phyloP scores from a whole-genome alignment of 2,329 filamentous ascomycete species.

The Davidsoniella virescens region DNA sequence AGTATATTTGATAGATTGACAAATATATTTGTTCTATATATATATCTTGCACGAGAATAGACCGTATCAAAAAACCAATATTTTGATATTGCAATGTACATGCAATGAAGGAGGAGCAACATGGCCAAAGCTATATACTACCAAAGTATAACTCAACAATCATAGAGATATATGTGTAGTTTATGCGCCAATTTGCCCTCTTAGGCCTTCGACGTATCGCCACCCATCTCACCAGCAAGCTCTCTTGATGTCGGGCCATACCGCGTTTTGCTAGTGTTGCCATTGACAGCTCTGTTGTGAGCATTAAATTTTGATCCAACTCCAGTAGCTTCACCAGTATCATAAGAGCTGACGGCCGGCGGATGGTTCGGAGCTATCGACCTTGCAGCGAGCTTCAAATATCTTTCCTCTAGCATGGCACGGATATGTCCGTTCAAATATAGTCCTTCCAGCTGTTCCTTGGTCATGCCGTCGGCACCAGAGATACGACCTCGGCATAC shows the following conservation, averaged over 20 bases:
- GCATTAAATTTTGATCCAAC: background rate
- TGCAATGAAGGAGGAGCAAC: too few relatives aligned
- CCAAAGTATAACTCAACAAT: too few relatives aligned
- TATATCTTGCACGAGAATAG: too few relatives aligned
- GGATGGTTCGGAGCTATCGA: slow-evolving; percentile 22
- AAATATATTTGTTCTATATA: too few relatives aligned
- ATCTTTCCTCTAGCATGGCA: slow-evolving; percentile 32
- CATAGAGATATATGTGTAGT: too few relatives aligned
- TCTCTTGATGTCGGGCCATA: slow-evolving; percentile 37
- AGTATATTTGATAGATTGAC: too few relatives aligned
- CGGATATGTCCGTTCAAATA: slow-evolving; percentile 49
- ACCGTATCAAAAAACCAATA: too few relatives aligned
- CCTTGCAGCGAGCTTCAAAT: slow-evolving; percentile 7
- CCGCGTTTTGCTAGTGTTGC: slow-evolving; percentile 15
- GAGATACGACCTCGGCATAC: slow-evolving; percentile 45
- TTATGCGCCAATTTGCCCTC: background rate
- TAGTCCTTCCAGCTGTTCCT: slow-evolving; percentile 35
- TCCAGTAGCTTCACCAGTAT: background rate
- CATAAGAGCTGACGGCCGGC: slow-evolving; percentile 14
- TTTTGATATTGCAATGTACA: too few relatives aligned
- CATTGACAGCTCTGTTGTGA: slow-evolving; percentile 10
- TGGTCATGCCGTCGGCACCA: slow-evolving; percentile 45
- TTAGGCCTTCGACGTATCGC: slow-evolving; percentile 30
- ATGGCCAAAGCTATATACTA: too few relatives aligned
- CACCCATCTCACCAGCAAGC: slow-evolving; percentile 44